Base-by-base conservation (phyloP, 305 asterid genomes). In the Solanum hybrid region DNA sequence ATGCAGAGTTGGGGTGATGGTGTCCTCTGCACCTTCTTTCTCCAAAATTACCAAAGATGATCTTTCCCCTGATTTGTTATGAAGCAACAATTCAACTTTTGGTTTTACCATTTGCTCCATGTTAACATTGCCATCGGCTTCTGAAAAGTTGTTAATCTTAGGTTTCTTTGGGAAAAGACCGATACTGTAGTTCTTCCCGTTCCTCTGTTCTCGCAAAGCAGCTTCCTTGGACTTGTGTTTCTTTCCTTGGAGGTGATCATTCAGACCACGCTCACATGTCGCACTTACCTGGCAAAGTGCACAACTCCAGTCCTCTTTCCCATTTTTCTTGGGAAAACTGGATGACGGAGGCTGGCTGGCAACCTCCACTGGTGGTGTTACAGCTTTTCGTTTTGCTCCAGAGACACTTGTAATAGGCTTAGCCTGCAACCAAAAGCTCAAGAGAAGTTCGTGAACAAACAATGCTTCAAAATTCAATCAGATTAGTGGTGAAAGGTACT, bases 221-320 rank as follows among this genome's bases (percentile, higher is more conserved):
- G 92, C 94, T 93, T 93, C 96, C 92, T 93, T 95, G 14, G 91
- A 57, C 91, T 94, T 96, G 93, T 96, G 99, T 85, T 92, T 96
- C 92, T 91, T 96, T 15, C 98, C 98, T 76, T 15, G 34, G 8
- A 94, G 87, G 90, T 95, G 98, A 22, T 87, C 95, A 2, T 92
- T 91, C 41, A 96, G 91, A 72, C 75, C 93, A 20, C 7, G 89
- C 91, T 96, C 94, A 12, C 92, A 89, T 14, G 93, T 88, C 34
- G 88, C 79, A 11, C 41, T 89, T 29, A 89, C 88, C 45, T 90
- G 90, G 77, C 93, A 91, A 33, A 91, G 87, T 7, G 90, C 88
- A 85, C 93, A 91, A 75, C 90, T 88, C 92, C 92, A 91, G 41
- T 83, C 91, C 70, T 81, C 88, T 76, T 89, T 87, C 3, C 33